Evolutionary conservation across 2,329 filamentous ascomycete species (phyloP).

Genomic region (Fusarium sp.): DNA sequence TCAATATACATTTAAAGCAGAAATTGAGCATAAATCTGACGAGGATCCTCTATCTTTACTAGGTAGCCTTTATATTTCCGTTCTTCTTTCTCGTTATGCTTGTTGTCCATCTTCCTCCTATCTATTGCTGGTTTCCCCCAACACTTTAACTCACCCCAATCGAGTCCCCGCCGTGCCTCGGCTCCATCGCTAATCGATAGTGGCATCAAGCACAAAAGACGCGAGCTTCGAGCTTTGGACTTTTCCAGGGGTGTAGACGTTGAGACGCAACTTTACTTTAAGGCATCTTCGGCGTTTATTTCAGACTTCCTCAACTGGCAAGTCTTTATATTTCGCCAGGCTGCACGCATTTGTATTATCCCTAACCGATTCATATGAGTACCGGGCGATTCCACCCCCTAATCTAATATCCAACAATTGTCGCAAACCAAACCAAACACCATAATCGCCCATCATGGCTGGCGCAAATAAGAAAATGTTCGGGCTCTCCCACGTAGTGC

Average conservation of each 20-base stretch:
- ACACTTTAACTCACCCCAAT: conserved; percentile 23
- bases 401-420: conserved; percentile 7
- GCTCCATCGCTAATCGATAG: conserved; percentile 28
- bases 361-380: conserved; percentile 3
- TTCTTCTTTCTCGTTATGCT: background rate
- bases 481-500: conserved; percentile 52
- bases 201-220: conserved; percentile 17
- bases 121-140: conserved; percentile 8
- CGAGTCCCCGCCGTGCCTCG: conserved; percentile 42
- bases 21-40: background rate
- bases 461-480: conserved; percentile 53
- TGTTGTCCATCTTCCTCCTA: background rate
- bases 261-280: conserved; percentile 1
- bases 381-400: conserved; percentile 11
- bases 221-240: background rate
- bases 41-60: no score
- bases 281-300: conserved; percentile 13
- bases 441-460: conserved; percentile 47
- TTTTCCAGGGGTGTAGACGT: conserved; percentile 1
- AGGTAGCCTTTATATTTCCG: no score
- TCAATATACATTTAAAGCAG: background rate
- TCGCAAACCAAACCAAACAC: conserved; percentile 8
- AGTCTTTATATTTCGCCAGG: background rate
- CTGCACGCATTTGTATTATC: background rate
- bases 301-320: background rate